Conservation (phyloP, 768 basidiomycete species). For the Collybia sordida region DNA sequence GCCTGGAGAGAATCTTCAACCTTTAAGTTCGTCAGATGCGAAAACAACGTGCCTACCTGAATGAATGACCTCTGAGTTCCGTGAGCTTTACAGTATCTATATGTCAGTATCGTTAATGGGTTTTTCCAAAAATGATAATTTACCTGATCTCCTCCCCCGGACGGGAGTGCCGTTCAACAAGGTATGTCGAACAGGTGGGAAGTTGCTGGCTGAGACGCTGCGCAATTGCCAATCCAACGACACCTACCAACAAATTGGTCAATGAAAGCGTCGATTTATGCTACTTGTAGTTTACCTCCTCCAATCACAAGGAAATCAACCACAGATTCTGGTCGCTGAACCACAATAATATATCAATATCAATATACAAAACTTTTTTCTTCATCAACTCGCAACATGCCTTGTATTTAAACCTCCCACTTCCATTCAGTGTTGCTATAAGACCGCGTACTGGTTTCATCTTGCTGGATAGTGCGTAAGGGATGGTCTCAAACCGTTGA, state of each 20-base stretch:
- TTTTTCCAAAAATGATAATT: not conserved
- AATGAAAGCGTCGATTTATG: not conserved
- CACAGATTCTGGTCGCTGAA: conserved; percentile 60
- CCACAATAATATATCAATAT: not conserved
- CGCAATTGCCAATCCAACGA: conserved; percentile 85
- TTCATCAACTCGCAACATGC: conserved; percentile 27
- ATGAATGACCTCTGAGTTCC: conserved; percentile 96
- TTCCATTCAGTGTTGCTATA: conserved; percentile 59
- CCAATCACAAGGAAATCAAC: conserved; percentile 90
- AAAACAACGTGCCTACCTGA: conserved; percentile 48
- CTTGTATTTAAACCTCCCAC: conserved; percentile 61
- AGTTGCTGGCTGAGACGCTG: conserved; percentile 66
- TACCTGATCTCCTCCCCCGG: conserved; percentile 90
- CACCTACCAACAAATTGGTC: conserved; percentile 42
- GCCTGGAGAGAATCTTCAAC: conserved; percentile 39
- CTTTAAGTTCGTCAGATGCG: not conserved
- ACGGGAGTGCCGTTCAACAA: conserved; percentile 74
- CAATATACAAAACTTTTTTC: not conserved
- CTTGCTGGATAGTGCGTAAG: too few relatives aligned
- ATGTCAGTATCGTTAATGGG: not conserved
- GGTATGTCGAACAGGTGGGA: conserved; percentile 67
- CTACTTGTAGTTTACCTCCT: conserved; percentile 53
- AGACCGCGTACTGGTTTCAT: conserved; percentile 49
- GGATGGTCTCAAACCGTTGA: too few relatives aligned
- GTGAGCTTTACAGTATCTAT: conserved; percentile 51